Conservation (phyloP, 2,329 filamentous ascomycete genomes). For the Alternaria longipes region DNA sequence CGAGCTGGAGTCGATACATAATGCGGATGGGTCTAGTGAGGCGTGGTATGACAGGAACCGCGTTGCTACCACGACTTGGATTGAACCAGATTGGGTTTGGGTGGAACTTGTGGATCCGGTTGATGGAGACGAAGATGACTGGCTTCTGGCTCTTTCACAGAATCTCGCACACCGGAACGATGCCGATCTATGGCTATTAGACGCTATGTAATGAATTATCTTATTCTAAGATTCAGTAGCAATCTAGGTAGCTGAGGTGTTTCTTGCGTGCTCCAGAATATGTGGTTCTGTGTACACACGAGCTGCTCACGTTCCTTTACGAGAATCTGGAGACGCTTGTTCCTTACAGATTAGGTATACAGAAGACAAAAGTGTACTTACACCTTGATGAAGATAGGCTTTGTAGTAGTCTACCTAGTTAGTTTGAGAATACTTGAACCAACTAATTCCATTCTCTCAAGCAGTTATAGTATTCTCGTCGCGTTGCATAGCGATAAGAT, state of each 20-base stretch:
- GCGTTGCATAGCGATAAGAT: not conserved
- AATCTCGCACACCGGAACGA: no score
- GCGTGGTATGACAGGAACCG: not conserved
- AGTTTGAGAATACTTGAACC: not conserved
- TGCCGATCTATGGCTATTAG: no score
- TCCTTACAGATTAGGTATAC: no score
- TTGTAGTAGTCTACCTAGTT: not conserved
- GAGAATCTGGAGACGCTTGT: no score
- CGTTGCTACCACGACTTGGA: not conserved
- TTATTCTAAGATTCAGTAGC: not conserved
- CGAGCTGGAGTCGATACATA: not conserved
- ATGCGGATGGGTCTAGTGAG: not conserved
- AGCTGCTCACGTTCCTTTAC: no score
- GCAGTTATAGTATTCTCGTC: not conserved
- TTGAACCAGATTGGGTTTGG: constrained; percentile 12
- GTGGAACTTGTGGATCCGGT: not conserved
- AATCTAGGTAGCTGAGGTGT: not conserved
- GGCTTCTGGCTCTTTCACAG: not conserved
- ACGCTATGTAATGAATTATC: not conserved
- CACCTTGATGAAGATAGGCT: not conserved
- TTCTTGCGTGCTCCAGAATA: no score
- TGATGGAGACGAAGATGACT: not conserved
- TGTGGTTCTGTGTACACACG: no score
- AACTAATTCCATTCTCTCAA: not conserved
- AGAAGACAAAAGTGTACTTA: no score